A percentile compares a stretch with the other conserved stretches of the same genome.
Evolutionary conservation across 257 asterid species (phyloP).

Genomic region (Handroanthus guayacan): DNA sequence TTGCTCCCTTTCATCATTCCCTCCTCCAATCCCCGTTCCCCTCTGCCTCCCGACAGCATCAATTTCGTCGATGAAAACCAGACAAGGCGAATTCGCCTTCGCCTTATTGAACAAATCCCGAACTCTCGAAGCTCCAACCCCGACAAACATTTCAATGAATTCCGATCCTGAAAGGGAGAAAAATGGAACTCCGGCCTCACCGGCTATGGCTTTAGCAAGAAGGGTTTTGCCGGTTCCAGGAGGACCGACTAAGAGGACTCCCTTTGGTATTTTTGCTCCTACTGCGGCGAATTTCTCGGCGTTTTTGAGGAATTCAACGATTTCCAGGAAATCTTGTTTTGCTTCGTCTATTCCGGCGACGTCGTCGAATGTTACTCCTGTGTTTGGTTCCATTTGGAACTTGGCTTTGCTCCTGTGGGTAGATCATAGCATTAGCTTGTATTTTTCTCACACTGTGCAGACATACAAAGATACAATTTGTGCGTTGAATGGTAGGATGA

Average conservation of each 20-base stretch:
- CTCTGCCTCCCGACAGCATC: slow-evolving; percentile 80
- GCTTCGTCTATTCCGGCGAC: slow-evolving; percentile 87
- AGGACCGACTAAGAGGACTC: slow-evolving; percentile 65
- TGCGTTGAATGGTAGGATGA: too few relatives aligned
- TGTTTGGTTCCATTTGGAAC: slow-evolving; percentile 78
- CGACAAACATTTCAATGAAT: slow-evolving; percentile 82
- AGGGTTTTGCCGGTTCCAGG: slow-evolving; percentile 82
- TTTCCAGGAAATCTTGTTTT: slow-evolving; percentile 67
- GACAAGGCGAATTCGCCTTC: slow-evolving; percentile 57
- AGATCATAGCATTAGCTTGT: too few relatives aligned
- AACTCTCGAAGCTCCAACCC: slow-evolving; percentile 79
- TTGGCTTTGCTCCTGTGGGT: slow-evolving; percentile 66
- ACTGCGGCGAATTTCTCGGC: slow-evolving; percentile 74
- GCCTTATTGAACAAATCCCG: slow-evolving; percentile 75
- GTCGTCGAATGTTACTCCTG: slow-evolving; percentile 73
- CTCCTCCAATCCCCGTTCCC: slow-evolving; percentile 86
- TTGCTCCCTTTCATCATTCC: slow-evolving; percentile 82
- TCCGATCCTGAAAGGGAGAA: slow-evolving; percentile 74
- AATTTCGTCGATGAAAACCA: slow-evolving; percentile 72
- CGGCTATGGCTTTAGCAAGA: slow-evolving; percentile 76
- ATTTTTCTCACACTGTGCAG: too few relatives aligned
- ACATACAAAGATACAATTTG: too few relatives aligned
- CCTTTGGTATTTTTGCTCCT: slow-evolving; percentile 69
- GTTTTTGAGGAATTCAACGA: slow-evolving; percentile 62
- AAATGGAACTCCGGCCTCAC: slow-evolving; percentile 79